A percentile compares a stretch with the other conserved stretches of the same genome.
These are phyloP conservation scores for Citrus maxima DNA, from an alignment of 345 rosid species.

Conservation along the genomic window DNA sequence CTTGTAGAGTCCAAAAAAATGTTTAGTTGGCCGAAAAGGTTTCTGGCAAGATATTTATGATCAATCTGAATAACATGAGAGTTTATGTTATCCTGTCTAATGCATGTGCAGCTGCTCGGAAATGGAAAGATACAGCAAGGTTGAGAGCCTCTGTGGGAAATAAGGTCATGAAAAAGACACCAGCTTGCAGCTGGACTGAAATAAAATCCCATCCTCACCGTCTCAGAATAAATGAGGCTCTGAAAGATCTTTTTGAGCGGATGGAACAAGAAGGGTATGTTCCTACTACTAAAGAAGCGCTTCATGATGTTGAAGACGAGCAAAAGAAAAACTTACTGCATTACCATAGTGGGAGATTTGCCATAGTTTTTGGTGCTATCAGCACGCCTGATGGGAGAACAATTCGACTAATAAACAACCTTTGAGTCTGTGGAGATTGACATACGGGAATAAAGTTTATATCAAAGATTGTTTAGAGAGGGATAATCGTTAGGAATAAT, in stretches of 20 bases:
- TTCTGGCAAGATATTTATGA: slow-evolving; percentile 42
- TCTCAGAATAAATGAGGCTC: slow-evolving; percentile 44
- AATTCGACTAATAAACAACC: slow-evolving; percentile 68
- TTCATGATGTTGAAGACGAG: slow-evolving; percentile 62
- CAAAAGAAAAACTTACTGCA: slow-evolving; percentile 54
- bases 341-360: slow-evolving; percentile 72
- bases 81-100: slow-evolving; percentile 74
- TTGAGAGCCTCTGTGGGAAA: slow-evolving; percentile 45
- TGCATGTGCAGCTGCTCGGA: slow-evolving; percentile 56
- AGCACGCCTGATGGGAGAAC: slow-evolving; percentile 63
- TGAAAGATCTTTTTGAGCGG: slow-evolving; percentile 44
- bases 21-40: slow-evolving; percentile 69
- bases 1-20: slow-evolving; percentile 73
- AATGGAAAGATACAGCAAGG: slow-evolving; percentile 62
- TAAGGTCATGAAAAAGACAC: slow-evolving; percentile 51
- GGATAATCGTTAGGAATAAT: slow-evolving; percentile 70
- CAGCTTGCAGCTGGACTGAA: slow-evolving; percentile 90
- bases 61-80: slow-evolving; percentile 68
- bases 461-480: slow-evolving; percentile 56
- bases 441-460: slow-evolving; percentile 63
- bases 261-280: slow-evolving; percentile 76
- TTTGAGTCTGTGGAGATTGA: slow-evolving; percentile 66
- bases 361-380: slow-evolving; percentile 69
- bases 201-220: slow-evolving; percentile 59
- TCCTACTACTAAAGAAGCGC: slow-evolving; percentile 63